phyloP scores from a whole-genome alignment of 1,284 basidiomycete species.

The Pseudozyma thailandica region DNA sequence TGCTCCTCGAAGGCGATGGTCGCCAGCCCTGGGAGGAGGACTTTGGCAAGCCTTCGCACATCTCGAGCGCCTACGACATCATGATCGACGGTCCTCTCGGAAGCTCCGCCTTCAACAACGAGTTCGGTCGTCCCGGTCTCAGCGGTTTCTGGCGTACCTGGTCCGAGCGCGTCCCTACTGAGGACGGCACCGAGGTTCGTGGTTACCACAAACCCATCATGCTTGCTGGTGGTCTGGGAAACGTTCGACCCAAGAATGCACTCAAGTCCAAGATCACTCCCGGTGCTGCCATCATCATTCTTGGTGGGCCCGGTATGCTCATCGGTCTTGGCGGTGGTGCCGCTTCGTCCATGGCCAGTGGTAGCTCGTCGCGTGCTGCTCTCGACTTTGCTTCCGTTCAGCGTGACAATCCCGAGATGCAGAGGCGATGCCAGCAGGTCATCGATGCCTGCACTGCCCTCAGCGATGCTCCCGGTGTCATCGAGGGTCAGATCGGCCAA shows the following conservation, averaged over 20 bases:
- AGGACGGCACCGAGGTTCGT: constrained; percentile 74
- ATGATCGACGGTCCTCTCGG: constrained; percentile 97
- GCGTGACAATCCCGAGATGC: constrained; percentile 98
- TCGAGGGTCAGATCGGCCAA: constrained; percentile 36
- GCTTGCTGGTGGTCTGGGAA: constrained; percentile 96
- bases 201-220: constrained; percentile 99
- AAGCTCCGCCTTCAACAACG: constrained; percentile 96
- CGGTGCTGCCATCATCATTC: constrained; percentile 76
- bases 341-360: constrained; percentile 83
- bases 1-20: constrained; percentile 69
- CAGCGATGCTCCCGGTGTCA: constrained; percentile 40
- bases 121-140: constrained; percentile 89
- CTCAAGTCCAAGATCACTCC: constrained; percentile 63
- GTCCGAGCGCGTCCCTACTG: constrained; percentile 59
- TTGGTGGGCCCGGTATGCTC: constrained; percentile 96
- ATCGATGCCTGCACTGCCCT: constrained; percentile 77
- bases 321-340: constrained; percentile 97
- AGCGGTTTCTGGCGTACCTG: constrained; percentile 70
- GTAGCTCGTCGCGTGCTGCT: constrained; percentile 78
- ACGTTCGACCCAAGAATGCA: constrained; percentile 73
- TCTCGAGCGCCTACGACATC: constrained; percentile 92
- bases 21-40: constrained; percentile 64
- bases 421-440: constrained; percentile 94
- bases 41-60: constrained; percentile 86
- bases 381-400: constrained; percentile 98